Conservation (phyloP, 345 rosid genomes). For the Jatropha curcas region DNA sequence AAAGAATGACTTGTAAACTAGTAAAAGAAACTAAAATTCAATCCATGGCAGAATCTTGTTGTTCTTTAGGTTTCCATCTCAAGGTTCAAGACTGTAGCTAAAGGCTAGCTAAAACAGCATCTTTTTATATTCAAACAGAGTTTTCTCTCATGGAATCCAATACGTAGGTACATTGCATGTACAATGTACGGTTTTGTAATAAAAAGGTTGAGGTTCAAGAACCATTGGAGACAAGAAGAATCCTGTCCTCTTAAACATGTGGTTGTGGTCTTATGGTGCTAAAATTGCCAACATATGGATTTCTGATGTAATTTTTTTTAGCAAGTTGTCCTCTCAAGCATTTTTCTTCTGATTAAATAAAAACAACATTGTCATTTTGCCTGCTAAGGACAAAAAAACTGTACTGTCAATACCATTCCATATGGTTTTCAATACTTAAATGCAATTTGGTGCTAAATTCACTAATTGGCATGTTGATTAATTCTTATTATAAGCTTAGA, state of each 20-base stretch:
- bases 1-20: too few relatives aligned
- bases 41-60: too few relatives aligned
- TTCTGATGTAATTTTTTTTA: background rate
- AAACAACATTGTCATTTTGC: conserved; percentile 19
- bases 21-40: too few relatives aligned
- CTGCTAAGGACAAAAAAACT: conserved; percentile 15
- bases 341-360: background rate
- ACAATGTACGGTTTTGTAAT: conserved; percentile 6
- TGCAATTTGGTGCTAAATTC: background rate
- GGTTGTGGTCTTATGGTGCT: background rate
- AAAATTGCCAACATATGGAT: background rate
- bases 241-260: conserved; percentile 15
- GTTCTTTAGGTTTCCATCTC: too few relatives aligned
- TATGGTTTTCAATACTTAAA: background rate
- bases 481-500: conserved; percentile 23
- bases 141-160: background rate
- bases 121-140: too few relatives aligned
- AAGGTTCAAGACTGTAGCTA: too few relatives aligned
- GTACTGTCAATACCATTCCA: conserved; percentile 1
- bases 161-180: conserved; percentile 16
- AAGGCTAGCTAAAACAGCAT: too few relatives aligned
- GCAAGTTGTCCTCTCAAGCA: background rate
- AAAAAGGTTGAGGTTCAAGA: background rate
- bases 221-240: conserved; percentile 21
- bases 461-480: background rate